These are phyloP conservation scores for Calonectria honghensis DNA, from an alignment of 2,329 filamentous ascomycete genomes.

Conservation along the genomic window DNA sequence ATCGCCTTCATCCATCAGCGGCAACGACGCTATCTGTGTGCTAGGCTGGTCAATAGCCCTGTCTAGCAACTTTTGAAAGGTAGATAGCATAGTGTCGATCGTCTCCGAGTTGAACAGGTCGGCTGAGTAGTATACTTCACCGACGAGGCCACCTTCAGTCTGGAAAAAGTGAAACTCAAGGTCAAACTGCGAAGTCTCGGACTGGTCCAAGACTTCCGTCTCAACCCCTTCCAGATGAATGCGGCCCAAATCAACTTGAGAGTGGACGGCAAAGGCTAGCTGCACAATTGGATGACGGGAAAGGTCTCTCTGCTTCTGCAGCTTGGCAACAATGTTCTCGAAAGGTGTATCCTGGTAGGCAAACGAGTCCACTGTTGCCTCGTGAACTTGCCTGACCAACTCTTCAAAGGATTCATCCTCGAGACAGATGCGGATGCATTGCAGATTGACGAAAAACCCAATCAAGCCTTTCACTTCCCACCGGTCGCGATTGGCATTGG, in stretches of 20 bases:
- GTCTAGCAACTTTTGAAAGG: background rate
- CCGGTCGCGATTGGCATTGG: slow-evolving; percentile 46
- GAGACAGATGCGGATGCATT: slow-evolving; percentile 47
- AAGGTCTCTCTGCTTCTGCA: slow-evolving; percentile 3
- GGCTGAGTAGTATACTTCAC: background rate
- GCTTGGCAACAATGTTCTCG: background rate
- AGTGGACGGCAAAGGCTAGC: background rate
- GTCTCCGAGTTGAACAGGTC: background rate
- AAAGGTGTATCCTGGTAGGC: slow-evolving; percentile 7
- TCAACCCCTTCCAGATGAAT: background rate
- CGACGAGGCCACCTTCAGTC: background rate
- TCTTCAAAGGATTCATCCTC: slow-evolving; percentile 32
- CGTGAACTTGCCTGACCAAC: background rate
- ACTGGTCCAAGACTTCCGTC: background rate
- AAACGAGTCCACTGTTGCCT: background rate
- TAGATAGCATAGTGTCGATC: background rate
- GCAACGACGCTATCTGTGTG: background rate
- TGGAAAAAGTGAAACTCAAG: slow-evolving; percentile 12
- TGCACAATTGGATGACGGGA: background rate
- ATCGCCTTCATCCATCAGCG: background rate
- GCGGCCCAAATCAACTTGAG: background rate
- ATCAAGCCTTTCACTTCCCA: slow-evolving; percentile 47
- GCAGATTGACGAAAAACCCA: slow-evolving; percentile 53
- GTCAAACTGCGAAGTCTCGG: background rate
- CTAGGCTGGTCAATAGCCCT: background rate